These are phyloP conservation scores for Tolypocladium pustulatum DNA, from an alignment of 2,329 filamentous ascomycete genomes.

Conservation along the genomic window DNA sequence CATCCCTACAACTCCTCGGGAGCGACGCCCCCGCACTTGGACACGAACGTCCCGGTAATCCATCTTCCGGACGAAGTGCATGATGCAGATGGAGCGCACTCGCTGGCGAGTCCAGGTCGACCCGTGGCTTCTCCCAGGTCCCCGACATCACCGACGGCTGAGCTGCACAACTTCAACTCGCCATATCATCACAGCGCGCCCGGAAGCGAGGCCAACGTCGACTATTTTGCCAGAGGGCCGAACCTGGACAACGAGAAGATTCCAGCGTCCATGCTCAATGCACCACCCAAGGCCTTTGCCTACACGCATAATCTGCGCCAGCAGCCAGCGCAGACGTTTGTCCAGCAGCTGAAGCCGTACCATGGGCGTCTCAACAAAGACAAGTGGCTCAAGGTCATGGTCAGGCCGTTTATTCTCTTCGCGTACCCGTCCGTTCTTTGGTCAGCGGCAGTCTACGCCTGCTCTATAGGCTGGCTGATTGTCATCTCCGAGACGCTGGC, in stretches of 20 bases:
- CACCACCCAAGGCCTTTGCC: conserved; percentile 24
- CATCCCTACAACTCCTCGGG: neutral
- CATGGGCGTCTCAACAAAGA: conserved; percentile 71
- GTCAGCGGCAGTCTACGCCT: conserved; percentile 75
- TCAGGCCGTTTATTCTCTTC: conserved; percentile 76
- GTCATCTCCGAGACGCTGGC: conserved; percentile 84
- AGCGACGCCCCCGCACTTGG: neutral
- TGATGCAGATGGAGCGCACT: neutral
- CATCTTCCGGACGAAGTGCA: neutral
- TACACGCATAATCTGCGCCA: conserved; percentile 66
- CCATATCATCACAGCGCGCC: conserved; percentile 1
- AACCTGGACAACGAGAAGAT: conserved; percentile 33
- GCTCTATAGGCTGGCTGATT: conserved; percentile 91
- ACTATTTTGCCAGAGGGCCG: conserved; percentile 15
- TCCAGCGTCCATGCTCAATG: conserved; percentile 22
- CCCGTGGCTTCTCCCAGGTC: neutral
- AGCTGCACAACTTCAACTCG: neutral
- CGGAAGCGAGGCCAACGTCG: conserved; percentile 12
- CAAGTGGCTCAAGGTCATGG: conserved; percentile 66
- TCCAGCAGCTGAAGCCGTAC: conserved; percentile 64
- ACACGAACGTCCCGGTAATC: conserved; percentile 4
- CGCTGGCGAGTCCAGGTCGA: neutral
- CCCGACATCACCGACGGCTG: neutral
- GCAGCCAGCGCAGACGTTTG: conserved; percentile 58
- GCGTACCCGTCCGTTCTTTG: conserved; percentile 83